Percentiles rank a stretch among this genome's conserved stretches.
Conservation (phyloP, 768 basidiomycete genomes). For the Tricholoma terreum region DNA sequence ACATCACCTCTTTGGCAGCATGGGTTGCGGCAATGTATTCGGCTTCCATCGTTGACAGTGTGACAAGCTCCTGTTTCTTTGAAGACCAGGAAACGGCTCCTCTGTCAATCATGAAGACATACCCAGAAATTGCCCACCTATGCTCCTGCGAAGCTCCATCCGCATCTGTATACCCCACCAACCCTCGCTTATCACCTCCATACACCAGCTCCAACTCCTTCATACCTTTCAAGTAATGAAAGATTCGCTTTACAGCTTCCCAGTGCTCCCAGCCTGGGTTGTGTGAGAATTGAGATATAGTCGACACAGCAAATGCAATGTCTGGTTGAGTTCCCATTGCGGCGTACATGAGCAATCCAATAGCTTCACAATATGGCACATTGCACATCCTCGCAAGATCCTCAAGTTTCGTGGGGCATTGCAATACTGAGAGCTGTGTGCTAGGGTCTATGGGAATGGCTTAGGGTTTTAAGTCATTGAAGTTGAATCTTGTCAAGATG, state of each 20-base stretch:
- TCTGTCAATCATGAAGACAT: no score
- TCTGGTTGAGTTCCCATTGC: conserved; percentile 32
- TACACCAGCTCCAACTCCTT: no score
- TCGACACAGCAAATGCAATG: conserved; percentile 29
- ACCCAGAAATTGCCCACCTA: no score
- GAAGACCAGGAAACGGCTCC: no score
- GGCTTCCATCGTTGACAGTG: no score
- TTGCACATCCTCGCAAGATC: conserved; percentile 21
- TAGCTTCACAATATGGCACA: conserved; percentile 23
- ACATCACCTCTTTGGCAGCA: no score
- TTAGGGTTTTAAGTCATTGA: conserved; percentile 22
- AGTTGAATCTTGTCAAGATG: conserved; percentile 20
- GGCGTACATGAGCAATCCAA: conserved; percentile 32
- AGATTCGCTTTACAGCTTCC: conserved; percentile 34
- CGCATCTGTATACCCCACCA: no score
- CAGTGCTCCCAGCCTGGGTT: conserved; percentile 35
- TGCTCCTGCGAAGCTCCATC: no score
- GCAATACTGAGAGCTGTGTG: conserved; percentile 10
- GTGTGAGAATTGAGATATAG: conserved; percentile 27
- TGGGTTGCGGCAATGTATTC: no score
- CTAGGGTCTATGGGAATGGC: conserved; percentile 26
- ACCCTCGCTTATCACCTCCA: no score
- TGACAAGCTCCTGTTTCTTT: no score
- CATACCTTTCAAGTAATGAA: no score
- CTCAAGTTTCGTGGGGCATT: conserved; percentile 13